Base-by-base conservation (phyloP, 306 rosid species). In the Lithocarpus polystachyus region DNA sequence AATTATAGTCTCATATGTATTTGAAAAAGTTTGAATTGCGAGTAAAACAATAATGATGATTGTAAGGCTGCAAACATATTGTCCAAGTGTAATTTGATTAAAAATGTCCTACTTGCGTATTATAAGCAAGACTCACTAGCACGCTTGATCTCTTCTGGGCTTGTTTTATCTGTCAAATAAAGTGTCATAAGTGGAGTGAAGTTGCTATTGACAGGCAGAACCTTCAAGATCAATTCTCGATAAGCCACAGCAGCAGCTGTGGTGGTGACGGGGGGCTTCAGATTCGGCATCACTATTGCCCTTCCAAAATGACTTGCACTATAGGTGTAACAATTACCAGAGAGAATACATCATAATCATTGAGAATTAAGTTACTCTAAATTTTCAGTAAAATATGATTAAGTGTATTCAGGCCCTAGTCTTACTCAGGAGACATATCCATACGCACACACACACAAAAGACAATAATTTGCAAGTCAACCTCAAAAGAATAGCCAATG, bases 241-340 rank as follows among this genome's bases (percentile, higher is more conserved):
- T 94, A 94, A 80, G 89, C 68, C 67, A 94, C 65, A 55, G 97
- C 97, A 48, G 91, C 88, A 70, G 90, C 86, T 0, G 91, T 87
- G 57, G 94, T 87, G 20, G 93, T 88, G 69, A 94, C 37, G 5
- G 97, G 97, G 33, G 98, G 97, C 85, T 85, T 92, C 85, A 94
- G 76, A 94, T 94, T 94, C 5, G 98, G 98, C 97, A 94, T 94
- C 75, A 94, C 93, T 73, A 94, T 94, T 33, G 90, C 98, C 87
- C 97, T 90, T 78, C 88, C 88, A 81, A 94, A 94, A 72, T 88
- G 90, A 72, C 74, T 81, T 73, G 98, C 94, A 77, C 97, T 94
- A 83, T 51, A 67, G 12, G 31, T 26, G 51, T n/a, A 61, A 77
- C 59, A 75, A 62, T 82, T 72, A 86, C 20, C 64, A 78, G 75